Base-by-base conservation (phyloP, 192 early-diverging fungal species). In the Backusella liffmaniae region DNA sequence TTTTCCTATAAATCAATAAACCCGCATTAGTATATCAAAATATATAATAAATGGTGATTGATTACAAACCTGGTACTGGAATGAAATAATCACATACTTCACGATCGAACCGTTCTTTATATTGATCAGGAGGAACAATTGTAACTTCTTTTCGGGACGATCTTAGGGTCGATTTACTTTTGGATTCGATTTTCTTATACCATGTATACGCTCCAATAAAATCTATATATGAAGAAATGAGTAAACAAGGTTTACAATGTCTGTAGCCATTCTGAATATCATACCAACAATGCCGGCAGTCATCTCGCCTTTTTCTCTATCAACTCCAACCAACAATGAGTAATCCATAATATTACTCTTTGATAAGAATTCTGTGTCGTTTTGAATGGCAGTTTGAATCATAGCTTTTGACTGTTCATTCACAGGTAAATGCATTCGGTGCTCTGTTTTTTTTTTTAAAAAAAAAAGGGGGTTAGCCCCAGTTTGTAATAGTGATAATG, bases 281-380 rank as follows among this genome's bases (percentile, higher is more conserved):
- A 66, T 77, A 84, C 80, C 92, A 85, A 97, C 93, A 69, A 97
- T 93, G 3, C 97, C 97, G 21, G 95, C 91, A 35, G 96, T 92
- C 21, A 99, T 84, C 77, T 99, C 94, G 41, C 93, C 89, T 29
- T 82, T 89, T 34, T 91, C 87, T 37, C 90, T 91, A 77, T 99
- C 97, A 69, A 99, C 92, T 7, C 96, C 97, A 13, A 99, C 93
- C 15, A 99, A 84, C 44, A 99, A 82, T 16, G 95, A 97, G 77
- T 99, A 99, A 84, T 99, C 97, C 96, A 99, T 97, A 42, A 98
- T 95, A 78, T 97, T 96, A 65, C 94, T 88, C 70, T 92, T 91
- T 5, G 93, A 87, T 70, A 99, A 79, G 77, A 99, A 99, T 49
- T 96, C 86, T 7, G 96, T 96, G 80, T 99, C 97, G 74, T 96